These are phyloP conservation scores for Buxus sempervirens DNA, from an alignment of 164 flowering plant species.

Conservation along the genomic window DNA sequence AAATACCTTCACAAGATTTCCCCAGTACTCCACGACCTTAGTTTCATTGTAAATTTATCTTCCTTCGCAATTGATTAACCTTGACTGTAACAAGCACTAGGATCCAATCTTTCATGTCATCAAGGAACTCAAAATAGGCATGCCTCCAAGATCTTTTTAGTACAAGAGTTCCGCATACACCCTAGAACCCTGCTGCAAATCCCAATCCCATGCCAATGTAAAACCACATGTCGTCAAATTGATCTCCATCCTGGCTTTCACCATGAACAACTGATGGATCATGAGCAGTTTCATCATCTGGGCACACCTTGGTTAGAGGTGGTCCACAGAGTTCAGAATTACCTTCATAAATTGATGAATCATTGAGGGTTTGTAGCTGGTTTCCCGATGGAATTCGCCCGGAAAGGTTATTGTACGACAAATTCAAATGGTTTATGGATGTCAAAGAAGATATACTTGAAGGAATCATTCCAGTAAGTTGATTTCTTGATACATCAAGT, in stretches of 20 bases:
- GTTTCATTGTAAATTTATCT: background rate
- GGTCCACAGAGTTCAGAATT: conserved; percentile 6
- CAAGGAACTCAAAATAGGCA: background rate
- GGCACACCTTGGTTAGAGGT: background rate
- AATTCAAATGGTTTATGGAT: background rate
- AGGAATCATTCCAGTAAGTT: background rate
- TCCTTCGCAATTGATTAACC: background rate
- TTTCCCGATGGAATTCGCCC: background rate
- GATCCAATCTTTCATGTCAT: background rate
- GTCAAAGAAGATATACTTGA: background rate
- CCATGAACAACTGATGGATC: background rate
- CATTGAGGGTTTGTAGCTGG: conserved; percentile 3
- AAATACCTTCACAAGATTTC: background rate
- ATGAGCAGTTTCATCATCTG: background rate
- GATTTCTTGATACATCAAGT: background rate
- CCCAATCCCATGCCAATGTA: background rate
- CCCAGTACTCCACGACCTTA: background rate
- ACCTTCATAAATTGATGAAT: background rate
- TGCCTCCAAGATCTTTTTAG: conserved; percentile 4
- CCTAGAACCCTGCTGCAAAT: conserved; percentile 5
- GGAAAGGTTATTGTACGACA: background rate
- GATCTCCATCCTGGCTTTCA: background rate
- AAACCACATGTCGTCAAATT: background rate
- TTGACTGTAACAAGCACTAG: background rate
- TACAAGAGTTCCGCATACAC: background rate